These are phyloP conservation scores for Chalciporus sphaerocephalus DNA, from an alignment of 768 basidiomycete genomes.

Conservation along the genomic window DNA sequence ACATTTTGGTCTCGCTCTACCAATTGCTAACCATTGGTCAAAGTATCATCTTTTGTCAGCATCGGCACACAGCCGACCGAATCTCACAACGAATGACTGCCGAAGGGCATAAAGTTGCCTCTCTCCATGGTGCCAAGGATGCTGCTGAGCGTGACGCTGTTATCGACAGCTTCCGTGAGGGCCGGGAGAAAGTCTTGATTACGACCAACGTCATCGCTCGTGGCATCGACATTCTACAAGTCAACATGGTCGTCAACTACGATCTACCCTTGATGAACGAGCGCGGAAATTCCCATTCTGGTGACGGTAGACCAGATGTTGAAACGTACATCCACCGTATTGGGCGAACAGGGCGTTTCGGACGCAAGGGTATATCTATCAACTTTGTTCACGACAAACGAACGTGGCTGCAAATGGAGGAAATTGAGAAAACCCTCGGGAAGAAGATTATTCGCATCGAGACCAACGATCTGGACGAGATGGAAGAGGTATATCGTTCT, in stretches of 20 bases:
- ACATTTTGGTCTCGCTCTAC: conserved; percentile 88
- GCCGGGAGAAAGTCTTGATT: conserved; percentile 94
- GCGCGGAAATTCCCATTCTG: conserved; percentile 39
- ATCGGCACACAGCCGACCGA: conserved; percentile 87
- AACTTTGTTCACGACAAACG: conserved; percentile 92
- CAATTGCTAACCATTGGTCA: conserved; percentile 91
- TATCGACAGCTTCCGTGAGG: conserved; percentile 94
- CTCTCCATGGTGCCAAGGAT: conserved; percentile 92
- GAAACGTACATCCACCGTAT: conserved; percentile 99
- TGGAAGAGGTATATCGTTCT: conserved; percentile 77
- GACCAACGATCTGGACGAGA: conserved; percentile 85
- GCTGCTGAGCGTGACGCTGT: conserved; percentile 83
- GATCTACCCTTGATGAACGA: conserved; percentile 87
- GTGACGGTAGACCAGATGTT: conserved; percentile 71
- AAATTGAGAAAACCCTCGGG: conserved; percentile 76
- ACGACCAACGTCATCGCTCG: conserved; percentile 98
- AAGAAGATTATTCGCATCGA: conserved; percentile 81
- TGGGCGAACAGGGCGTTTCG: conserved; percentile 96
- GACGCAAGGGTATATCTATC: conserved; percentile 93
- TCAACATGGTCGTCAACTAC: conserved; percentile 99
- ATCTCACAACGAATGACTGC: conserved; percentile 86
- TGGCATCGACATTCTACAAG: conserved; percentile 97
- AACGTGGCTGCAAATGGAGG: conserved; percentile 87
- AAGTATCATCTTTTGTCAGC: conserved; percentile 98
- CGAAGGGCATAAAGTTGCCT: conserved; percentile 95